phyloP scores from a whole-genome alignment of 495 filamentous ascomycete genomes.

The Neurospora hispaniola region DNA sequence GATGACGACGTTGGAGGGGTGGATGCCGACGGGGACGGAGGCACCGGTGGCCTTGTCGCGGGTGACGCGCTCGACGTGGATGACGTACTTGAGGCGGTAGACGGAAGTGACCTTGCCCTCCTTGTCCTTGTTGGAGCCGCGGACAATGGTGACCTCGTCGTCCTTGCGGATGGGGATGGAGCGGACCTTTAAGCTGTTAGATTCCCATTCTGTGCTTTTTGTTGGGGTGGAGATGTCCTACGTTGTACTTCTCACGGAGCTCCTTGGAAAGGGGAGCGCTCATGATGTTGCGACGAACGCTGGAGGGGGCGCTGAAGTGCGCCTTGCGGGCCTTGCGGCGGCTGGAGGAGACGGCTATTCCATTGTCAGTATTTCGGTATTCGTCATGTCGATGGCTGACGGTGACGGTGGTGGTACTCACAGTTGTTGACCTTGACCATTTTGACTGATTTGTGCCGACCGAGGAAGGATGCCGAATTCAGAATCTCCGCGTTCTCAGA shows the following conservation, averaged over 20 bases:
- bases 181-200: constrained; percentile 54
- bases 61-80: constrained; percentile 85
- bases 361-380: constrained; percentile 1
- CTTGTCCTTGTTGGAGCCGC: constrained; percentile 85
- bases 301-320: constrained; percentile 88
- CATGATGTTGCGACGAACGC: constrained; percentile 86
- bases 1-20: constrained; percentile 88
- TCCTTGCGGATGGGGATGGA: constrained; percentile 96
- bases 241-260: constrained; percentile 90
- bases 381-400: not conserved
- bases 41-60: constrained; percentile 93
- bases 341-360: constrained; percentile 43
- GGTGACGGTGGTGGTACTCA: constrained; percentile 7
- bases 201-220: not conserved
- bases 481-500: not conserved
- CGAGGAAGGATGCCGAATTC: constrained; percentile 10
- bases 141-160: constrained; percentile 84
- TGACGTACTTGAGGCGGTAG: constrained; percentile 94
- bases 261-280: constrained; percentile 90
- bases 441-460: constrained; percentile 23
- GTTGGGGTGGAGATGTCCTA: constrained; percentile 32
- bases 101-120: constrained; percentile 91
- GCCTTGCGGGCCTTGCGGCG: constrained; percentile 96
- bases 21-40: constrained; percentile 77
- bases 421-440: constrained; percentile 26